Evolutionary conservation across 1,139 yeast genomes (phyloP).

Genomic region (Yarrowia galli): DNA sequence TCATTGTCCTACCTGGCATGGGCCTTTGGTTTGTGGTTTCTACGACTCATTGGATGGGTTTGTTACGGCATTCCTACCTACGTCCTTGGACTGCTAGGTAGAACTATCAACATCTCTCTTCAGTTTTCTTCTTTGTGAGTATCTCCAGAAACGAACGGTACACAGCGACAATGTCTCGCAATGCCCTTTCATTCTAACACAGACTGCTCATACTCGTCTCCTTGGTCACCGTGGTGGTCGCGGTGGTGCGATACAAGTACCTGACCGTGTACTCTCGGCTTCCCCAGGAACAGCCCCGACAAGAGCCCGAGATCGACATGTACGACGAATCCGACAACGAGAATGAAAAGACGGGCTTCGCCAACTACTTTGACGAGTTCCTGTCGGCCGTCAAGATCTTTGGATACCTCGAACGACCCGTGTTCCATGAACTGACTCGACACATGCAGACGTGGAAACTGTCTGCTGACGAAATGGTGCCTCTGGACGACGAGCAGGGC

Average conservation of each 20-base stretch:
- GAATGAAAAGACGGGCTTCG: conserved; percentile 54
- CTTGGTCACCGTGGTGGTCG: conserved; percentile 48
- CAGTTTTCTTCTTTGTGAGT: conserved; percentile 47
- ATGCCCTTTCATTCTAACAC: conserved; percentile 29
- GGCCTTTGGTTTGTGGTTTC: conserved; percentile 41
- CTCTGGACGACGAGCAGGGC: conserved; percentile 77
- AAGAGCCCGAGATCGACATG: conserved; percentile 56
- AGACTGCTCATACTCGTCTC: conserved; percentile 44
- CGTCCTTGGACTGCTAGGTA: conserved; percentile 43
- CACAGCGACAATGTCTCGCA: no score
- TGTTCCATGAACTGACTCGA: conserved; percentile 89
- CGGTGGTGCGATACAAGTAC: conserved; percentile 58
- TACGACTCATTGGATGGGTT: conserved; percentile 39
- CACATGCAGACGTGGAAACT: conserved; percentile 90
- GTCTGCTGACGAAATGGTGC: conserved; percentile 75
- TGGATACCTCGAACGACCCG: conserved; percentile 89
- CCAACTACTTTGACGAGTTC: conserved; percentile 83
- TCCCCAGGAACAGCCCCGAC: conserved; percentile 58
- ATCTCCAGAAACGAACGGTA: background rate
- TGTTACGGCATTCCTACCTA: conserved; percentile 42
- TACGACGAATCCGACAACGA: conserved; percentile 52
- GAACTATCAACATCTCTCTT: conserved; percentile 46
- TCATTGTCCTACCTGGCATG: conserved; percentile 40
- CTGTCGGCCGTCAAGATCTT: conserved; percentile 89
- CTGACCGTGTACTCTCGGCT: conserved; percentile 61